A percentile compares a stretch with the other conserved stretches of the same genome.
These are phyloP conservation scores for Phytophthora boehmeriae DNA, from an alignment of 352 stramenopile genomes.

Conservation along the genomic window DNA sequence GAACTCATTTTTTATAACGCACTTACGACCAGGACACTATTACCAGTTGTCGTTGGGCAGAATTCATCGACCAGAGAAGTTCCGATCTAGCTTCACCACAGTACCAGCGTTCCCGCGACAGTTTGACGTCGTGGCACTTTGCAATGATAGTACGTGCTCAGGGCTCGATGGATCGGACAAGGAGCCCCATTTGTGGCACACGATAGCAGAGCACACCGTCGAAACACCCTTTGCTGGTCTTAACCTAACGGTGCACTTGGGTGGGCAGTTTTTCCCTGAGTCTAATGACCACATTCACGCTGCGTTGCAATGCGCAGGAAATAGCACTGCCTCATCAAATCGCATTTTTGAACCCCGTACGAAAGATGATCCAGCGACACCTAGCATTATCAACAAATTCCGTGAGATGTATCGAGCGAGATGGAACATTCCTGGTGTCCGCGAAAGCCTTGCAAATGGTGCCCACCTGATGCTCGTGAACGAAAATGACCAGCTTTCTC, in stretches of 20 bases:
- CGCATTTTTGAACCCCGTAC: background rate
- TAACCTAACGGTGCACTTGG: slow-evolving; percentile 60
- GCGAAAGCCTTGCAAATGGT: slow-evolving; percentile 48
- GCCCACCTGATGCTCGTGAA: slow-evolving; percentile 57
- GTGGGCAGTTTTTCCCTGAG: slow-evolving; percentile 48
- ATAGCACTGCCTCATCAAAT: slow-evolving; percentile 2
- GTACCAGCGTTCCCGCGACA: slow-evolving; percentile 25
- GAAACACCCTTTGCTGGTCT: slow-evolving; percentile 41
- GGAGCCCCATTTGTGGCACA: slow-evolving; percentile 28
- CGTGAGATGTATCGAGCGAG: slow-evolving; percentile 54
- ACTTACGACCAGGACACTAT: slow-evolving; percentile 59
- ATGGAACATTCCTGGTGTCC: slow-evolving; percentile 63
- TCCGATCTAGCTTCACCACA: slow-evolving; percentile 60
- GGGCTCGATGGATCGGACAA: slow-evolving; percentile 5
- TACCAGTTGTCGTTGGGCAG: slow-evolving; percentile 60
- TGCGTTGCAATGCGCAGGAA: slow-evolving; percentile 27
- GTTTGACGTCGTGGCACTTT: slow-evolving; percentile 49
- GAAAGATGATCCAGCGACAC: background rate
- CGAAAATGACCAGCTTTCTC: slow-evolving; percentile 26
- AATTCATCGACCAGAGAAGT: slow-evolving; percentile 44
- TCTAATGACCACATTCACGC: slow-evolving; percentile 42
- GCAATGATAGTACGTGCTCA: slow-evolving; percentile 29
- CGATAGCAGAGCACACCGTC: slow-evolving; percentile 32
- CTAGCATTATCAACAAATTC: slow-evolving; percentile 39
- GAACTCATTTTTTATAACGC: slow-evolving; percentile 67